Percentiles rank a stretch among this genome's conserved stretches.
Evolutionary conservation across 2,329 filamentous ascomycete species (phyloP).

Genomic region (Cordyceps sp.): DNA sequence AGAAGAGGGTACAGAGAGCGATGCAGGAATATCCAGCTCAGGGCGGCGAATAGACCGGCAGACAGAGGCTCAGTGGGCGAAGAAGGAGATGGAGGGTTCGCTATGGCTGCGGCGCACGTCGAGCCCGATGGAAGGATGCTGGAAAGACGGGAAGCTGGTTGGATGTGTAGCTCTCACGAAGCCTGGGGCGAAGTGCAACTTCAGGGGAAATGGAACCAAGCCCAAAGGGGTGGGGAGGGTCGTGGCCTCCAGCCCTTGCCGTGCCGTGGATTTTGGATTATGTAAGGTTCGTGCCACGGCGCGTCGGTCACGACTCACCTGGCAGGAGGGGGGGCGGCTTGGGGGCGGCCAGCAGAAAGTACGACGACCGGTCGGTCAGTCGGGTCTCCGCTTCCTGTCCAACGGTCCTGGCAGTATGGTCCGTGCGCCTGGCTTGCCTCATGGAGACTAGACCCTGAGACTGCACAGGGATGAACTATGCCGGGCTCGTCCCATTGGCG

Average conservation of each 20-base stretch:
- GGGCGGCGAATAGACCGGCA: background rate
- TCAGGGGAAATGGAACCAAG: conserved; percentile 14
- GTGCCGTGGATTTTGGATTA: conserved; percentile 5
- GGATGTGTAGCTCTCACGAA: conserved; percentile 3
- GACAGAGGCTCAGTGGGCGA: background rate
- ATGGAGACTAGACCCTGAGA: conserved; percentile 7
- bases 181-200: conserved; percentile 4
- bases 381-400: background rate
- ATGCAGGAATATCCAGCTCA: background rate
- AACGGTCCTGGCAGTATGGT: background rate
- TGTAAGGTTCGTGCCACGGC: conserved; percentile 1
- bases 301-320: conserved; percentile 4
- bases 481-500: too few relatives aligned
- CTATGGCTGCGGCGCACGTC: background rate
- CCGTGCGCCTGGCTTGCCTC: conserved; percentile 7
- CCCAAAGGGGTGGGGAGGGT: conserved; percentile 8
- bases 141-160: conserved; percentile 2
- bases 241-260: conserved; percentile 10
- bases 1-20: background rate
- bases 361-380: background rate
- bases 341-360: background rate
- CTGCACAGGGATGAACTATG: too few relatives aligned
- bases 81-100: too few relatives aligned
- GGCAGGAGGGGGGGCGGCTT: background rate
- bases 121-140: conserved; percentile 3